A percentile compares a stretch with the other conserved stretches of the same genome.
These are phyloP conservation scores for Fomitopsis palustris DNA, from an alignment of 1,284 basidiomycete genomes.

Conservation along the genomic window DNA sequence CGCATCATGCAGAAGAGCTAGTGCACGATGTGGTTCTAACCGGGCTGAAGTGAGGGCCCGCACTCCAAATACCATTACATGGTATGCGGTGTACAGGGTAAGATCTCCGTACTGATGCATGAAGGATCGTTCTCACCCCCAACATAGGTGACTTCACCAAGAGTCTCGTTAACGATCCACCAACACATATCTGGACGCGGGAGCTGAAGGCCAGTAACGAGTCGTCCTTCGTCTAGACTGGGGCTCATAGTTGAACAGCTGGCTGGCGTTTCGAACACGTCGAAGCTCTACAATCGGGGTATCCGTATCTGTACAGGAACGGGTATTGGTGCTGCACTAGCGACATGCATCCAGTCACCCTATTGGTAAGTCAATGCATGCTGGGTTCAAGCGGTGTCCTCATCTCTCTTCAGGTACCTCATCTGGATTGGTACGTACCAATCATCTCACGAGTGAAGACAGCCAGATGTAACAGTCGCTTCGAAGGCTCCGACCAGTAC, in stretches of 20 bases:
- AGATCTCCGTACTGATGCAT: constrained; percentile 3
- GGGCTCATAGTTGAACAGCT: constrained; percentile 39
- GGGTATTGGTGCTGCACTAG: constrained; percentile 71
- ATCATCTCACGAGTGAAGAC: background rate
- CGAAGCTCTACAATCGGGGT: constrained; percentile 68
- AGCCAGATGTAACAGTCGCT: background rate
- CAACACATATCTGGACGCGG: constrained; percentile 66
- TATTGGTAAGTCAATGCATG: constrained; percentile 49
- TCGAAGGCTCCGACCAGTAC: constrained; percentile 65
- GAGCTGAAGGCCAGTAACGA: constrained; percentile 55
- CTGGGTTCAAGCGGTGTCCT: background rate
- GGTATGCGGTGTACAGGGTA: constrained; percentile 74
- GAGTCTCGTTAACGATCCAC: constrained; percentile 65
- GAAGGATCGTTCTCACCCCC: background rate
- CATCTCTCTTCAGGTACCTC: constrained; percentile 49
- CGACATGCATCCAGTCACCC: constrained; percentile 69
- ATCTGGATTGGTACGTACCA: constrained; percentile 68
- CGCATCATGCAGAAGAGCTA: background rate
- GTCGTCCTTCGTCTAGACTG: background rate
- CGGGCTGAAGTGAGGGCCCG: constrained; percentile 50
- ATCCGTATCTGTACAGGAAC: constrained; percentile 78
- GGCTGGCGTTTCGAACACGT: constrained; percentile 78
- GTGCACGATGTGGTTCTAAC: constrained; percentile 11
- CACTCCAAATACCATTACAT: constrained; percentile 72
- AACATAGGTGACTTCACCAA: constrained; percentile 63